Percentiles rank a stretch among this genome's conserved stretches.
Conservation (phyloP, 164 flowering plant species). For the Stephania cephalantha region DNA sequence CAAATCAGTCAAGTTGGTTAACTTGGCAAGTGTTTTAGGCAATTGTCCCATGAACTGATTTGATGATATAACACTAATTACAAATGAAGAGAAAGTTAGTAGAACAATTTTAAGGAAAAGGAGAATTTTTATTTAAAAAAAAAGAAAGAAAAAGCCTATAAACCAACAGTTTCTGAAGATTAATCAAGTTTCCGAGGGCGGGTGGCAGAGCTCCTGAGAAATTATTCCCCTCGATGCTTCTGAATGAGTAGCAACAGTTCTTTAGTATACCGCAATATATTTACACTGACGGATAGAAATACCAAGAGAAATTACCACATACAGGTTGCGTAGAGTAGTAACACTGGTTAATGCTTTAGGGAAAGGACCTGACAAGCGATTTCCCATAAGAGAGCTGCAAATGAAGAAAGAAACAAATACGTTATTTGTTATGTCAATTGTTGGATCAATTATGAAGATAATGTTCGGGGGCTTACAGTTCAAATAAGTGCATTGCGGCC, state of each 20-base stretch:
- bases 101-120: not conserved
- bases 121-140: not conserved
- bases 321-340: constrained; percentile 60
- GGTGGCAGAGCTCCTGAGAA: constrained; percentile 52
- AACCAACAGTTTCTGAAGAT: constrained; percentile 45
- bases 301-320: constrained; percentile 20
- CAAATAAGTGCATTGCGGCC: constrained; percentile 48
- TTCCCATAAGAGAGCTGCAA: constrained; percentile 77
- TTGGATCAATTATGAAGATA: not conserved
- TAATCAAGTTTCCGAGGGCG: constrained; percentile 46
- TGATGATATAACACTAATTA: constrained; percentile 47
- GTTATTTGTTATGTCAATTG: not conserved
- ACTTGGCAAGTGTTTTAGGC: constrained; percentile 44
- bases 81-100: not conserved
- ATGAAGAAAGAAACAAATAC: not conserved
- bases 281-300: not conserved
- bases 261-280: not conserved
- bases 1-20: constrained; percentile 55
- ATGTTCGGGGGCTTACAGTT: constrained; percentile 36
- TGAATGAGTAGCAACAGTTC: constrained; percentile 4
- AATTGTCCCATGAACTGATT: constrained; percentile 60
- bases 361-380: constrained; percentile 67
- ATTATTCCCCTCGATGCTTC: constrained; percentile 53
- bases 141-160: not conserved
- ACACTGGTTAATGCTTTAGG: constrained; percentile 54